Conservation (phyloP, 495 filamentous ascomycete species). For the Hyaloscypha bicolor region DNA sequence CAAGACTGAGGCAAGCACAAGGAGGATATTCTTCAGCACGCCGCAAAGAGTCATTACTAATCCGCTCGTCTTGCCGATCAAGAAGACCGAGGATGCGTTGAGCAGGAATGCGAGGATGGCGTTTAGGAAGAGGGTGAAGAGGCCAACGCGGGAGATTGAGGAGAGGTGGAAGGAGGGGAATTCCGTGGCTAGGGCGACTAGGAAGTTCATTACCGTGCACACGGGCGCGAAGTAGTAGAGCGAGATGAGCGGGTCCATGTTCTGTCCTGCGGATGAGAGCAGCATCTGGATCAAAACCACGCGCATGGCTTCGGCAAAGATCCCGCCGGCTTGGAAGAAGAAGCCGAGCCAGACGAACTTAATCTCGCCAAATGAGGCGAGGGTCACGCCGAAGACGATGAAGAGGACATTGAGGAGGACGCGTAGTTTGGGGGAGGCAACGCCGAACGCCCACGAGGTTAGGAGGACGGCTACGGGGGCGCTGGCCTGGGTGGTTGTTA, state of each 20-base stretch:
- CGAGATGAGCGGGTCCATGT: constrained; percentile 80
- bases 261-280: constrained; percentile 60
- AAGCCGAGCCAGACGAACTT: constrained; percentile 70
- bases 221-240: constrained; percentile 86
- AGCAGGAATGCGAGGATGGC: constrained; percentile 75
- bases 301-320: constrained; percentile 75
- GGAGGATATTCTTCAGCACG: constrained; percentile 75
- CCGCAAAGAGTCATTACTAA: constrained; percentile 77
- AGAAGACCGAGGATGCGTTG: constrained; percentile 75
- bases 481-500: constrained; percentile 44
- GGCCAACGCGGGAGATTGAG: constrained; percentile 59
- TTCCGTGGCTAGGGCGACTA: constrained; percentile 66
- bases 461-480: constrained; percentile 71
- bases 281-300: constrained; percentile 77
- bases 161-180: constrained; percentile 51
- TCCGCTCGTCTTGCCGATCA: constrained; percentile 79
- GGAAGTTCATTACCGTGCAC: constrained; percentile 73
- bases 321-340: constrained; percentile 68
- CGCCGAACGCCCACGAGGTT: constrained; percentile 63
- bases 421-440: constrained; percentile 59
- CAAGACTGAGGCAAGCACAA: constrained; percentile 64
- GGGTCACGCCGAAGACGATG: constrained; percentile 73
- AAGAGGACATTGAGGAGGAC: constrained; percentile 68
- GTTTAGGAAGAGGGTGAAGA: constrained; percentile 61
- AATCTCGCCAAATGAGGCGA: constrained; percentile 77